Percentiles rank a stretch among this genome's conserved stretches.
Conservation (phyloP, 2,329 filamentous ascomycete genomes). For the Neonectria sp. region DNA sequence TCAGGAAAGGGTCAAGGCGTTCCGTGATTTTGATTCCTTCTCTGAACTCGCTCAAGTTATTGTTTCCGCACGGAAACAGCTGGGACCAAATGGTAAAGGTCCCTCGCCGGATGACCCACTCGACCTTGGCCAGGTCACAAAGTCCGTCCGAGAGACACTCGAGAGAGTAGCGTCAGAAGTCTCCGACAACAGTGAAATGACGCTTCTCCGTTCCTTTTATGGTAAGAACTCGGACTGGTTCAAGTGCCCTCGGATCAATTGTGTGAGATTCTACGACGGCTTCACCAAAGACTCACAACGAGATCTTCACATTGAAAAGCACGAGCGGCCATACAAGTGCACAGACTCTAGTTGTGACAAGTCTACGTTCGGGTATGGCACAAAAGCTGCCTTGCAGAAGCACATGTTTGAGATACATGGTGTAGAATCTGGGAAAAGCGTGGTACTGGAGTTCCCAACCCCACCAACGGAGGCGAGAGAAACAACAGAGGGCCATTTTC, state of each 20-base stretch:
- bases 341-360: background rate
- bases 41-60: background rate
- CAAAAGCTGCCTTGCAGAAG: background rate
- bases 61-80: background rate
- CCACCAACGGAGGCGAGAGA: background rate
- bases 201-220: constrained; percentile 3
- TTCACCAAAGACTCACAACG: background rate
- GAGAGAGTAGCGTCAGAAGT: background rate
- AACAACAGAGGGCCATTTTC: background rate
- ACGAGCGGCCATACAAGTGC: background rate
- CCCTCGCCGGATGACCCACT: background rate
- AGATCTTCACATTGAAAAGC: background rate
- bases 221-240: constrained; percentile 17
- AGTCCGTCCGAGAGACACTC: background rate
- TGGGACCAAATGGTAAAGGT: background rate
- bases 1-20: background rate
- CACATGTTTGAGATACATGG: background rate
- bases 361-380: background rate
- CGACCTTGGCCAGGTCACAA: background rate
- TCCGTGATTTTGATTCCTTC: background rate
- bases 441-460: background rate
- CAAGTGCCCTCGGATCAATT: constrained; percentile 21
- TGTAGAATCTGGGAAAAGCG: background rate
- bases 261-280: background rate
- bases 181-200: background rate